Conservation (phyloP, 2,329 filamentous ascomycete genomes). For the Ceratocystis smalleyi region DNA sequence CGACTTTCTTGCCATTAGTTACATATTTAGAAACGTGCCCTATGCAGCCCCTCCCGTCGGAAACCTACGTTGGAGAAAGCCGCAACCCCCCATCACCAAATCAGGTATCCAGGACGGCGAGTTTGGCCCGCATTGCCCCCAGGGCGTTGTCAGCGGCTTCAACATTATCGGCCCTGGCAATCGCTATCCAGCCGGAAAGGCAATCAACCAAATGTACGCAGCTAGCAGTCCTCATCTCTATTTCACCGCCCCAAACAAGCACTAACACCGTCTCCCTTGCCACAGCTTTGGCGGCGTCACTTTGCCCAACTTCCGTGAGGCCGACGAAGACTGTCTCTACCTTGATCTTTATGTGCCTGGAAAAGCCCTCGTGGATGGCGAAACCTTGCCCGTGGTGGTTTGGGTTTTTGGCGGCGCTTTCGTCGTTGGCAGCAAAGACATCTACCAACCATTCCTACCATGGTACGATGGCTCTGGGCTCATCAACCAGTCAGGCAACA, state of each 20-base stretch:
- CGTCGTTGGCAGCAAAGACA: constrained; percentile 28
- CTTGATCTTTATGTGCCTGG: constrained; percentile 35
- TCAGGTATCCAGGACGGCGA: constrained; percentile 12
- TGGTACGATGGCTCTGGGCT: constrained; percentile 28
- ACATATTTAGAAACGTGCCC: constrained; percentile 28
- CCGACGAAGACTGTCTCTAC: constrained; percentile 33
- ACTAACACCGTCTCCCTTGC: not conserved
- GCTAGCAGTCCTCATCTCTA: not conserved
- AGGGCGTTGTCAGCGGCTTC: constrained; percentile 19
- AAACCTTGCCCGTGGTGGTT: constrained; percentile 29
- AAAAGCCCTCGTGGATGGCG: constrained; percentile 26
- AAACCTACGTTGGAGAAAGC: constrained; percentile 28
- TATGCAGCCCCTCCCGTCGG: constrained; percentile 30
- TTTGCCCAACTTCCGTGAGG: constrained; percentile 22
- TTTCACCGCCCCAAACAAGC: not conserved
- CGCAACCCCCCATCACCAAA: constrained; percentile 23
- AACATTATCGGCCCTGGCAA: constrained; percentile 25
- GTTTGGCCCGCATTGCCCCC: constrained; percentile 17
- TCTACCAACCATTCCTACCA: constrained; percentile 23
- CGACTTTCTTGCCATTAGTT: not conserved
- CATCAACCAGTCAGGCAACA: constrained; percentile 24
- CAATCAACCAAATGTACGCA: constrained; percentile 24
- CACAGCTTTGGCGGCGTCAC: constrained; percentile 23
- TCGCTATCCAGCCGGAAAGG: constrained; percentile 22
- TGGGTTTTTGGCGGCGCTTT: constrained; percentile 34